Evolutionary conservation across 2,329 filamentous ascomycete species (phyloP), one percentile per base, ranked within the genome.

Genomic region (Claviceps maximensis): DNA sequence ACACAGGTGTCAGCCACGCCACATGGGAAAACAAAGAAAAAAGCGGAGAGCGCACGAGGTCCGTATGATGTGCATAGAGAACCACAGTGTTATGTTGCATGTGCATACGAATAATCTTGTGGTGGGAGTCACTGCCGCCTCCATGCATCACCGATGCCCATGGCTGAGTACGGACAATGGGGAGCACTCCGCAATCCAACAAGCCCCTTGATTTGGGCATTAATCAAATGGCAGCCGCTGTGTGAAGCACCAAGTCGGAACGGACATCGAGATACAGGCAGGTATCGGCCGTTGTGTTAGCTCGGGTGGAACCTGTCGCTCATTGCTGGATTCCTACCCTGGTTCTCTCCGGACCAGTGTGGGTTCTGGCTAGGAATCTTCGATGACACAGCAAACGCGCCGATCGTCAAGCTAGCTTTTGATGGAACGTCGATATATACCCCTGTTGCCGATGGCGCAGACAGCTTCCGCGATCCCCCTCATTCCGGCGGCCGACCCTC

Each of bases 301-400:
- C 41, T 44, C 41, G 23, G 48, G 51, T 47, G 51, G 51, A 38
- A 25, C 51, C n/a, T n/a, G n/a, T n/a, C n/a, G 38, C 21, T 25
- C 33, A 38, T 36, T 12, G 25, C 17, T 53, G 47, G 51, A 25
- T 36, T 36, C 13, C 19, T 13, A 23, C 29, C 46, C 46, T 23
- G 25, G n/a, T 13, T 15, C 17, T 21, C 44, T 29, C 45, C 45
- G 5, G 27, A 29, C 25, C 41, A 42, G 19, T 21, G 46, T 48
- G 46, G 46, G 13, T 27, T 27, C n/a, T 33, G 49, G 46, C 29
- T 36, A 36, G 46, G 8, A 21, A 49, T 40, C 50, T 17, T 54
- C 53, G 53, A 54, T 54, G 45, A 9, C 53, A 49, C 53, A 47
- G 50, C 50, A 33, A 52, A 36, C 23, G n/a, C 21, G 5, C 29